Conservation (phyloP, 768 basidiomycete species). For the Rhizopogon vinicolor region DNA sequence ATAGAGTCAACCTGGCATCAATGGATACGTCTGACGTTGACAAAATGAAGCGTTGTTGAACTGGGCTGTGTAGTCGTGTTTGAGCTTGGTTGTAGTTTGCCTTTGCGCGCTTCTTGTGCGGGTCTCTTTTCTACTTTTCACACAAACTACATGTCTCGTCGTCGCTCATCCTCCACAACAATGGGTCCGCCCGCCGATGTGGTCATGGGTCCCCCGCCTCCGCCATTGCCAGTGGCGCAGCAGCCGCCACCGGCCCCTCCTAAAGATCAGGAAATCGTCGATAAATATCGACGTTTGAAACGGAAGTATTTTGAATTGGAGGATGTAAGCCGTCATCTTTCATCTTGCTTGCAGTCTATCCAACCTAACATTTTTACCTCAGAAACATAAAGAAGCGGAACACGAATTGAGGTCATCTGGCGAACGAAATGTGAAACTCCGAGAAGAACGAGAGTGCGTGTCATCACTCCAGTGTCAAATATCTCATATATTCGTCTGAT, state of each 20-base stretch:
- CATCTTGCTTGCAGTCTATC: not conserved
- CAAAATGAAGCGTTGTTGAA: not conserved
- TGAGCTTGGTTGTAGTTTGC: constrained; percentile 25
- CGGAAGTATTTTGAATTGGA: constrained; percentile 63
- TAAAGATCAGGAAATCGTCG: constrained; percentile 45
- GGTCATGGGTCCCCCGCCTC: constrained; percentile 44
- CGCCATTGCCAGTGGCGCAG: constrained; percentile 27
- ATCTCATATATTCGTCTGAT: not conserved
- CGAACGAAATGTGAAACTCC: constrained; percentile 58
- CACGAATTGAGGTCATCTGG: constrained; percentile 55
- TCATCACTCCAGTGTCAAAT: not conserved
- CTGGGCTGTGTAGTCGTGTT: constrained; percentile 28
- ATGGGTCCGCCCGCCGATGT: constrained; percentile 42
- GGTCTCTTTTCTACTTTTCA: constrained; percentile 17
- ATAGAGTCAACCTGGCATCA: not conserved
- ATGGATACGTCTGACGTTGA: not conserved
- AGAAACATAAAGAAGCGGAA: constrained; percentile 59
- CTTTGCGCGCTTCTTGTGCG: constrained; percentile 18
- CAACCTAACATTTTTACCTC: constrained; percentile 19
- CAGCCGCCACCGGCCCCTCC: constrained; percentile 20
- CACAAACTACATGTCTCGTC: constrained; percentile 18
- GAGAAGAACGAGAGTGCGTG: constrained; percentile 60
- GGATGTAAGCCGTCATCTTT: constrained; percentile 44
- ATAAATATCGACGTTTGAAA: constrained; percentile 67
- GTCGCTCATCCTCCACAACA: constrained; percentile 19